phyloP scores from a whole-genome alignment of 2,329 filamentous ascomycete genomes.

The Xylaria sp. region DNA sequence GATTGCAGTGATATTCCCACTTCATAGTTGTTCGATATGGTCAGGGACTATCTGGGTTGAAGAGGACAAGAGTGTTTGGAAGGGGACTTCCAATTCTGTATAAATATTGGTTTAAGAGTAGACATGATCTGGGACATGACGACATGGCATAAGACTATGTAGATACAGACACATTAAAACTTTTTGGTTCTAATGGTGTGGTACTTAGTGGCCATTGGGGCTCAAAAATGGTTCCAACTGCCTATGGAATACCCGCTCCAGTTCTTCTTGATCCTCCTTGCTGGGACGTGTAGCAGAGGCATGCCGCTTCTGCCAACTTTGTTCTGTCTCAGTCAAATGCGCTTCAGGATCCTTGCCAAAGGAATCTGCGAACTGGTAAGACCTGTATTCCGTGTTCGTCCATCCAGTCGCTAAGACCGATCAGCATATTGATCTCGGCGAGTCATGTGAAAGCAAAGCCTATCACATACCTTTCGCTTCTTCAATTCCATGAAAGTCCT shows the following conservation, averaged over 20 bases:
- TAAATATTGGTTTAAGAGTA: too few species aligned
- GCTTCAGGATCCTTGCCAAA: conserved; percentile 53
- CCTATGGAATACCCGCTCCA: not conserved
- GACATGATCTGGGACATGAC: too few species aligned
- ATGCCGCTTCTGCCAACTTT: conserved; percentile 43
- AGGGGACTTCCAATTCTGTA: too few species aligned
- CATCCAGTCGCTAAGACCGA: conserved; percentile 65
- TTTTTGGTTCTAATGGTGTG: too few species aligned
- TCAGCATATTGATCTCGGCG: not conserved
- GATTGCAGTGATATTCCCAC: too few species aligned
- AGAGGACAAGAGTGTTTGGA: too few species aligned
- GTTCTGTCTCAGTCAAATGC: conserved; percentile 50
- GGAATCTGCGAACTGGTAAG: conserved; percentile 64
- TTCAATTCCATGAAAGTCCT: conserved; percentile 72
- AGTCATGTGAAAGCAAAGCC: not conserved
- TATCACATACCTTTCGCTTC: conserved; percentile 42
- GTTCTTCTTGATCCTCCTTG: not conserved
- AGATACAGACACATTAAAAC: too few species aligned
- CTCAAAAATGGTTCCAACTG: not conserved
- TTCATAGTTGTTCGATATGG: too few species aligned
- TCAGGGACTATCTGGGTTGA: too few species aligned
- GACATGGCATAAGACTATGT: too few species aligned
- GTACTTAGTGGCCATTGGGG: not conserved
- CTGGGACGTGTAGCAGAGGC: not conserved
- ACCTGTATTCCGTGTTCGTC: conserved; percentile 73